Evolutionary conservation across 345 rosid genomes (phyloP), one percentile per base, ranked within the genome.

Genomic region (Boechera retrofracta): DNA sequence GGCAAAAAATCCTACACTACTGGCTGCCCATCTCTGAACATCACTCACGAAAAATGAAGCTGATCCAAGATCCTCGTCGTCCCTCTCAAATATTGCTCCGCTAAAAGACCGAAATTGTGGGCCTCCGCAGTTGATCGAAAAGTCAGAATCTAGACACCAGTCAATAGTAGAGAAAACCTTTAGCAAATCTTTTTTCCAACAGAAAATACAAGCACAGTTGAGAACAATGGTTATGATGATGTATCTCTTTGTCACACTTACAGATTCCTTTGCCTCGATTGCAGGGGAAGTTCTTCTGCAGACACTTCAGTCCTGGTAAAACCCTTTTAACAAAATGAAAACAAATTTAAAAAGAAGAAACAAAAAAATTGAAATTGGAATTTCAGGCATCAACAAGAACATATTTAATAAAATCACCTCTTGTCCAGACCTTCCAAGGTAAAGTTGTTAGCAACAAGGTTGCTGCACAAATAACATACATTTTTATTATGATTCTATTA

Each of bases 111-210:
- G 24, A 21, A 21, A 21, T 21, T 21, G 24, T 64, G 83, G 89
- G 65, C 94, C 94, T 38, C 94, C 92, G 69, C 87, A 82, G 35
- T 89, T 89, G 12, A 87, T 52, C 1, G 83, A 74, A 76, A 91
- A 87, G 28, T 79, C 65, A 26, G 59, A 83, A 82, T 85, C 94
- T 89, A 76, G 12, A 59, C 4, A 33, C 29, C 24, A 42, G 3
- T 32, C 35, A 53, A 26, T 9, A 16, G 2, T 9, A 16, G 2
- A 21, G 24, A 21, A 21, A 21, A 21, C 24, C 24, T 21, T 21
- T 21, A 21, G 24, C 24, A 21, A 21, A 21, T 21, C 24, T 21
- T 21, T 21, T 1, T 8, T 66, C n/a, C 4, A 28, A 28, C 26
- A 9, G 18, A n/a, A 41, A 7, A 12, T 13, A n/a, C 21, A 48